These are phyloP conservation scores for Talaromyces verruculosus DNA, from an alignment of 2,329 filamentous ascomycete genomes.

Conservation along the genomic window DNA sequence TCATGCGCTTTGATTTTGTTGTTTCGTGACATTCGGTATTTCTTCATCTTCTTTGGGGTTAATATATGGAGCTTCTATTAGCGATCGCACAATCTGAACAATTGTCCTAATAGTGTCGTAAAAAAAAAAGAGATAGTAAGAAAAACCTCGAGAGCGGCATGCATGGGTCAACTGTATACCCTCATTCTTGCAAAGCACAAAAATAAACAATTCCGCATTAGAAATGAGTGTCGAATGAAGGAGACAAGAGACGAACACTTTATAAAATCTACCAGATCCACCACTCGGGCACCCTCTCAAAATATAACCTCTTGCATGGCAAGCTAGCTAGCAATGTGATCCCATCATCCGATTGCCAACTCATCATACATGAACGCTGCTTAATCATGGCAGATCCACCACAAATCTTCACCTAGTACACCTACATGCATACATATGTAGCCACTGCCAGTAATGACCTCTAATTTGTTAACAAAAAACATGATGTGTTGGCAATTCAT, in stretches of 20 bases:
- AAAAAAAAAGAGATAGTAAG: not conserved
- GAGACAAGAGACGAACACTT: not conserved
- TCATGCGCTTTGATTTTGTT: not conserved
- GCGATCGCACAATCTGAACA: not conserved
- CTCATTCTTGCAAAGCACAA: too few species aligned
- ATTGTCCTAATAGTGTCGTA: not conserved
- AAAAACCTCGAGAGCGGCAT: not conserved
- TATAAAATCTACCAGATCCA: not conserved
- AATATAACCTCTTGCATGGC: not conserved
- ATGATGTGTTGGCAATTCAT: slow-evolving; percentile 8
- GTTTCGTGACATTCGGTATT: not conserved
- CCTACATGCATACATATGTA: not conserved
- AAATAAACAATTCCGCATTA: too few species aligned
- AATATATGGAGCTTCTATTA: not conserved
- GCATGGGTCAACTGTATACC: not conserved
- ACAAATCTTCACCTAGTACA: not conserved
- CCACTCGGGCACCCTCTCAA: not conserved
- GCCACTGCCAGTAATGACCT: not conserved
- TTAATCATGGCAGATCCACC: not conserved
- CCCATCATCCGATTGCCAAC: slow-evolving; percentile 14
- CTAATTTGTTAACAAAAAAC: not conserved
- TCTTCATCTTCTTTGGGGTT: not conserved
- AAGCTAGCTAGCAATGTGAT: not conserved
- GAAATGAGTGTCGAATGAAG: too few species aligned
- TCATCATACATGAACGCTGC: slow-evolving; percentile 19